Evolutionary conservation across 805 yeast species (phyloP).

Genomic region (Monosporozyma aquatica): DNA sequence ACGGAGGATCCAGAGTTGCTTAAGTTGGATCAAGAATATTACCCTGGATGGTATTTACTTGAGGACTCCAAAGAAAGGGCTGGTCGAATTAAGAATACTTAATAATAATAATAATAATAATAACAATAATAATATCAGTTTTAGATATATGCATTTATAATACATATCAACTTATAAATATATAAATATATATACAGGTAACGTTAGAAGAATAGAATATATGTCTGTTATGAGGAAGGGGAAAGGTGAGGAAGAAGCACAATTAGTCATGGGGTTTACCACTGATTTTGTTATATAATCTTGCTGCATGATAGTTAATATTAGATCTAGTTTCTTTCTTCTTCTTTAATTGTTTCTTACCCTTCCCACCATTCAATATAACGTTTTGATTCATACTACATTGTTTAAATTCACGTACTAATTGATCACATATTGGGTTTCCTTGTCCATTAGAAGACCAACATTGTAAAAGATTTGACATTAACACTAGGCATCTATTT

Average conservation of each 20-base stretch:
- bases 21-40: slow-evolving; percentile 3
- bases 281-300: slow-evolving; percentile 40
- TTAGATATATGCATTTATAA: background rate
- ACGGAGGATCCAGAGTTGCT: background rate
- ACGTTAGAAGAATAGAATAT: too few relatives aligned
- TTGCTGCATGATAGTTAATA: slow-evolving; percentile 45
- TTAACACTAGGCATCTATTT: slow-evolving; percentile 67
- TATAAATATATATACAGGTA: slow-evolving; percentile 1
- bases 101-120: background rate
- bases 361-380: slow-evolving; percentile 13
- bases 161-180: background rate
- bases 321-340: slow-evolving; percentile 16
- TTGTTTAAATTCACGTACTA: slow-evolving; percentile 60
- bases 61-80: slow-evolving; percentile 27
- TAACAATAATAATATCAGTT: too few relatives aligned
- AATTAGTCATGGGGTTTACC: slow-evolving; percentile 36
- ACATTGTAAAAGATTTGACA: slow-evolving; percentile 82
- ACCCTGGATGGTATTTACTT: slow-evolving; percentile 30
- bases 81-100: slow-evolving; percentile 21
- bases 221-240: too few relatives aligned
- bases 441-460: slow-evolving; percentile 96
- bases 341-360: background rate
- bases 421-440: slow-evolving; percentile 48
- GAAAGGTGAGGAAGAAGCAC: too few relatives aligned
- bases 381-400: slow-evolving; percentile 42